A percentile compares a stretch with the other conserved stretches of the same genome.
Evolutionary conservation across 352 stramenopile species (phyloP).

Genomic region (Pythium biforme): DNA sequence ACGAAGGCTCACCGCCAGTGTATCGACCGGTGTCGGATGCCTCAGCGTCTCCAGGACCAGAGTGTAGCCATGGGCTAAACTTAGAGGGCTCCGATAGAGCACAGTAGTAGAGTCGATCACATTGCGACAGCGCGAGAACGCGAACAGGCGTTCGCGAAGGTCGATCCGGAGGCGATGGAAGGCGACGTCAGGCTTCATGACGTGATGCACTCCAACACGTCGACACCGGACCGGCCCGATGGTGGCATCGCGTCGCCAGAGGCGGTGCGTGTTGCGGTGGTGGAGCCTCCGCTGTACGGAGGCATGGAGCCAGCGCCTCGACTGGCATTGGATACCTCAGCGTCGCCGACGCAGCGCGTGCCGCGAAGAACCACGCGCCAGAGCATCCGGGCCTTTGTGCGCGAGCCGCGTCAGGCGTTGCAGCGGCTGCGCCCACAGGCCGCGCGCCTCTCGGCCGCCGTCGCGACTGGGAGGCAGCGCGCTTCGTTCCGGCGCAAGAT

Average conservation of each 20-base stretch:
- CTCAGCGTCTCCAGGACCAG: no score
- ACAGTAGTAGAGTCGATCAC: no score
- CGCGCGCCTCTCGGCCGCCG: neutral
- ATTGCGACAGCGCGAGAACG: no score
- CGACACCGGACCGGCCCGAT: no score
- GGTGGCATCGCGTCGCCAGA: neutral
- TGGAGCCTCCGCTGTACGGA: no score
- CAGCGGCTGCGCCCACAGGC: neutral
- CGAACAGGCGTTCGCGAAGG: no score
- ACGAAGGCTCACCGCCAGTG: neutral
- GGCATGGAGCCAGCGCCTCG: no score
- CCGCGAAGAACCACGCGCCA: neutral
- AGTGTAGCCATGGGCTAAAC: neutral
- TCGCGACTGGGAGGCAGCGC: neutral
- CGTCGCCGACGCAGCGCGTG: neutral
- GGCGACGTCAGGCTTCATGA: no score
- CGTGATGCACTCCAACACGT: no score
- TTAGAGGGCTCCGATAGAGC: neutral
- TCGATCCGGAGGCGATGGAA: no score
- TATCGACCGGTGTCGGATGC: no score
- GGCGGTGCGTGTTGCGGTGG: neutral
- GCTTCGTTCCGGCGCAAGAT: slow-evolving; percentile 9
- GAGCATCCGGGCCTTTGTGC: neutral
- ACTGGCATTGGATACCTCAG: no score
- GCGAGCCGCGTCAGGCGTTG: neutral